Conservation (phyloP, 495 filamentous ascomycete genomes). For the Aspergillus wentii region DNA sequence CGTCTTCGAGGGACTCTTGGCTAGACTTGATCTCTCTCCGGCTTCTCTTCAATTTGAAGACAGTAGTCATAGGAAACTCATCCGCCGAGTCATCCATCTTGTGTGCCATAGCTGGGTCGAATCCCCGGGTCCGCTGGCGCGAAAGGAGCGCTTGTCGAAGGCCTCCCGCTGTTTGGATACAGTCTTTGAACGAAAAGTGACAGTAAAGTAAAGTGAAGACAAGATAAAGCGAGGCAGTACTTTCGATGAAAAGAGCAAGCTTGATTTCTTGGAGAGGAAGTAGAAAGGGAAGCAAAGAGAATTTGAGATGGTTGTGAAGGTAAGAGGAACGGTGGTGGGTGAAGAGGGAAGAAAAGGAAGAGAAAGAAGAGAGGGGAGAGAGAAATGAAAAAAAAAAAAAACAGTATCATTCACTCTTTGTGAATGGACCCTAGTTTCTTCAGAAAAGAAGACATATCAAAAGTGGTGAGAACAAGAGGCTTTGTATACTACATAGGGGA, state of each 20-base stretch:
- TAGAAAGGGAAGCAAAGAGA: not conserved
- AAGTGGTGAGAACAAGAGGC: too few relatives aligned
- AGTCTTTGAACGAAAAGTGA: not conserved
- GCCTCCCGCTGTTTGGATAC: too few relatives aligned
- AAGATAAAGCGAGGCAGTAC: not conserved
- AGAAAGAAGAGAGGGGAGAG: not conserved
- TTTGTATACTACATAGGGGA: too few relatives aligned
- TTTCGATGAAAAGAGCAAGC: too few relatives aligned
- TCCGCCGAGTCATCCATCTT: too few relatives aligned
- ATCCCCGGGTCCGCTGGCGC: too few relatives aligned
- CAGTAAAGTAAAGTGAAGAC: not conserved
- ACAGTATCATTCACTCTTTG: not conserved
- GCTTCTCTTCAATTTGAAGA: constrained; percentile 16
- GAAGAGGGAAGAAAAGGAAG: not conserved
- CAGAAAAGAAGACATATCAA: too few relatives aligned
- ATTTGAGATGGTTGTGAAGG: not conserved
- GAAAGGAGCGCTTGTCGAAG: too few relatives aligned
- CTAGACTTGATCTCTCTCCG: constrained; percentile 3
- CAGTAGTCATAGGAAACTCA: constrained; percentile 1
- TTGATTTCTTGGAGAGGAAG: too few relatives aligned
- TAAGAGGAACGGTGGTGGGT: too few relatives aligned
- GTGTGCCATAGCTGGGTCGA: too few relatives aligned
- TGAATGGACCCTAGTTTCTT: too few relatives aligned
- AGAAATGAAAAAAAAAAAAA: constrained; percentile 1
- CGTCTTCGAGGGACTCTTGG: constrained; percentile 6